phyloP scores from a whole-genome alignment of 345 rosid genomes.

The Raphanus raphanistrum region DNA sequence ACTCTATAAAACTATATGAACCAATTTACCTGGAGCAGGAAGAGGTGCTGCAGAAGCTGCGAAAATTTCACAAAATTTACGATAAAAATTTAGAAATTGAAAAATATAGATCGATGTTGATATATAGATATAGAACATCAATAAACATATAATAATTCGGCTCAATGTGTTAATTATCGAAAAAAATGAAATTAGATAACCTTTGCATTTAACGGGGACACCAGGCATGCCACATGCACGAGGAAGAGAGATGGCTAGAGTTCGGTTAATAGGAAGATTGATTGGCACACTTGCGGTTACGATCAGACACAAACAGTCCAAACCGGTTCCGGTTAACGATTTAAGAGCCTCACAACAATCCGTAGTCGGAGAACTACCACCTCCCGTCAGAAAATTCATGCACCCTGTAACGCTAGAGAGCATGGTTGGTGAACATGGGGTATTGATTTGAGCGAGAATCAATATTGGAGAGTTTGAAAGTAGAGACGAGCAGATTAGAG shows the following conservation, averaged over 20 bases:
- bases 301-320: constrained; percentile 73
- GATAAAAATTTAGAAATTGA: neutral
- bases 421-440: constrained; percentile 55
- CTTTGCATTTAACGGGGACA: constrained; percentile 79
- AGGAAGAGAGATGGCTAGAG: constrained; percentile 78
- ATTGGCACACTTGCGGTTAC: constrained; percentile 68
- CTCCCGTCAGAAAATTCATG: constrained; percentile 64
- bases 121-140: neutral
- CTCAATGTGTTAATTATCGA: neutral
- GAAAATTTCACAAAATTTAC: constrained; percentile 21
- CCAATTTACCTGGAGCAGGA: constrained; percentile 72
- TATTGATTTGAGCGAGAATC: constrained; percentile 46
- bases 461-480: constrained; percentile 36
- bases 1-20: neutral
- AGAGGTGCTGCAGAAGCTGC: constrained; percentile 59
- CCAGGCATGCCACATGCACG: constrained; percentile 55
- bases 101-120: neutral
- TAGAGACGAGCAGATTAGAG: neutral
- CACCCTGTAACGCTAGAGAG: constrained; percentile 65
- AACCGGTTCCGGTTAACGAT: constrained; percentile 53
- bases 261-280: constrained; percentile 68
- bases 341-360: constrained; percentile 70
- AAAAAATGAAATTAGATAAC: constrained; percentile 27
- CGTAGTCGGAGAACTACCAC: constrained; percentile 56
- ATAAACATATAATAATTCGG: neutral